Percentiles rank a stretch among this genome's conserved stretches.
Evolutionary conservation across 257 asterid species (phyloP).

Genomic region (Cynanchum wilfordii): DNA sequence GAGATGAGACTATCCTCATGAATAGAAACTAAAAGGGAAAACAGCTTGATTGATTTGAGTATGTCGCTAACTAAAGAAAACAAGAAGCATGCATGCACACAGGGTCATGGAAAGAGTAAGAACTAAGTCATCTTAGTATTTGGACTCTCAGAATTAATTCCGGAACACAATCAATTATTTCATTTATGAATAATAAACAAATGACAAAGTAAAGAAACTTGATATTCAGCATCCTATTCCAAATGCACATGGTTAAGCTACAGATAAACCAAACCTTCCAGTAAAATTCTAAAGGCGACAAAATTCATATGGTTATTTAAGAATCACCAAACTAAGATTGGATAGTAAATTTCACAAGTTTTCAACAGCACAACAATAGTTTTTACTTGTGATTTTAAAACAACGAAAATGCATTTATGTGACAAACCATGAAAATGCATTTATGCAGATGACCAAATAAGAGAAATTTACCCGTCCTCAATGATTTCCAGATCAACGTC

Average conservation of each 20-base stretch:
- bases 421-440: background rate
- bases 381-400: background rate
- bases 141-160: background rate
- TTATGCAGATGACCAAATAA: background rate
- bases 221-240: background rate
- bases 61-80: background rate
- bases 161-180: background rate
- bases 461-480: conserved; percentile 58
- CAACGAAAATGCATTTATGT: background rate
- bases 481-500: conserved; percentile 65
- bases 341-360: background rate
- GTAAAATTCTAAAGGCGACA: background rate
- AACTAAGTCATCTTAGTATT: background rate
- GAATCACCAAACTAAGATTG: background rate
- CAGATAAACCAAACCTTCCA: background rate
- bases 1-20: conserved; percentile 3
- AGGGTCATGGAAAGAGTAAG: background rate
- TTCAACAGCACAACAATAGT: background rate
- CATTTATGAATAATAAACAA: background rate
- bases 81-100: background rate
- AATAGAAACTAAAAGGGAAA: background rate
- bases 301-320: background rate
- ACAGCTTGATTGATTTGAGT: background rate
- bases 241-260: background rate
- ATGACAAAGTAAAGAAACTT: background rate